Evolutionary conservation across 495 filamentous ascomycete genomes (phyloP), one percentile per base, ranked within the genome.

Genomic region (Penicillium macrosclerotiorum): DNA sequence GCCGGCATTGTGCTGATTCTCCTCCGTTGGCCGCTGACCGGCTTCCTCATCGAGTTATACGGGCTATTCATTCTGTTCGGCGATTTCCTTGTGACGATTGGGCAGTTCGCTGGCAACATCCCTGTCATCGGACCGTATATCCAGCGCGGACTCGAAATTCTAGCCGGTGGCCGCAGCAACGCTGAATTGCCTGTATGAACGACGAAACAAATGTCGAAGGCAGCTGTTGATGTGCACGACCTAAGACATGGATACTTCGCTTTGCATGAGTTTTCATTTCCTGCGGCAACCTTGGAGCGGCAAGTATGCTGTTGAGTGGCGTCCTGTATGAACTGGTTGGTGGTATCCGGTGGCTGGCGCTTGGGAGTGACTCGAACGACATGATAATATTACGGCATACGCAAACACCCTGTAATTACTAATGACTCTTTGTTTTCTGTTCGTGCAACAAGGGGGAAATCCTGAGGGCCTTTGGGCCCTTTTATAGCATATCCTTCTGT

Each of bases 31-130:
- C 82, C 93, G 1, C 66, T 97, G 14, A 79, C 89, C 40, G 93
- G 93, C 24, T 97, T 98, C 68, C 46, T 84, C 29, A 81, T 96
- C 48, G 93, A 98, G 71, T 68, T 90, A 6, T 97, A 96, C 67
- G 93, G 93, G 20, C 88, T 97, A 26, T 78, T 95, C 54, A 81
- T 95, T 20, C 74, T 98, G 34, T 98, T 98, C 72, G 91, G 92
- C 16, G 93, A 98, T 63, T 96, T 96, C 67, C 77, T 96, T 29
- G 82, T 88, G n/a, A 96, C 92, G 11, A 89, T 96, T 47, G 85
- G 84, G 0, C 80, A 88, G 42, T 95, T 97, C 62, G 85, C 86
- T 18, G 81, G 84, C 26, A 90, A 87, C 59, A 68, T 95, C 12
- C 93, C 93, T 0, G 80, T 96, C 9, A 72, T 96, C 8, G 90